Evolutionary conservation across 208 protist species (phyloP), one percentile per base, ranked within the genome.

Genomic region (Leishmania aethiopica): DNA sequence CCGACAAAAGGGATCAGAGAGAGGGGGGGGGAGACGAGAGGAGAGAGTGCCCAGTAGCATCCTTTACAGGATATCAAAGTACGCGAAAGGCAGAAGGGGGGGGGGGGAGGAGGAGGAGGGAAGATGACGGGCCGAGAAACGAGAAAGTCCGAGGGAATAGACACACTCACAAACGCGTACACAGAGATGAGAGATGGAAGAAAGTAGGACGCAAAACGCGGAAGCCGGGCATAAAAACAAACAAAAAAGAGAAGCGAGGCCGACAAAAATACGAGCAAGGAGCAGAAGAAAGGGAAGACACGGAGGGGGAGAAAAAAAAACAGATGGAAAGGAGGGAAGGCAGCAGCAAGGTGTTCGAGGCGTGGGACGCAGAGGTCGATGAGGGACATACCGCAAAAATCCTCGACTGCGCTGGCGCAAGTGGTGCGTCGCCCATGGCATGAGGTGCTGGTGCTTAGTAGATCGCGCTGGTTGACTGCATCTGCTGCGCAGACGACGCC

Each of bases 381-480:
- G 69, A 22, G 45, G 11, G 45, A 55, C 11, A 3, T 15, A 47
- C 70, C 28, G 8, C 70, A 53, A n/a, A 5, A 8, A 6, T 49
- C 57, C 51, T 32, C 37, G 25, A 25, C 10, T 59, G 35, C 35
- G 32, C 57, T 59, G 28, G 32, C 40, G 40, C 25, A 15, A 8
- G 35, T 78, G 55, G n/a, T 8, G 37, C 10, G 32, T 64, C 35
- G 35, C 22, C 5, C 35, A n/a, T 42, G 25, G 37, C 15, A 78
- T 28, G 55, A 35, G 37, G 25, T 51, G 35, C 75, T 60, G 53
- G 53, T 19, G 57, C 37, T 49, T 67, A 82, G 47, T 60, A 86
- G 72, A 82, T 80, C n/a, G 72, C 51, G 79, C 60, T 79, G 42
- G 82, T 70, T 42, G 82, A 42, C 76, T 79, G 82, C 40, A 86